Percentiles rank a stretch among this genome's conserved stretches.
phyloP scores from a whole-genome alignment of 2,329 filamentous ascomycete species.

The Ophiostoma sp. region DNA sequence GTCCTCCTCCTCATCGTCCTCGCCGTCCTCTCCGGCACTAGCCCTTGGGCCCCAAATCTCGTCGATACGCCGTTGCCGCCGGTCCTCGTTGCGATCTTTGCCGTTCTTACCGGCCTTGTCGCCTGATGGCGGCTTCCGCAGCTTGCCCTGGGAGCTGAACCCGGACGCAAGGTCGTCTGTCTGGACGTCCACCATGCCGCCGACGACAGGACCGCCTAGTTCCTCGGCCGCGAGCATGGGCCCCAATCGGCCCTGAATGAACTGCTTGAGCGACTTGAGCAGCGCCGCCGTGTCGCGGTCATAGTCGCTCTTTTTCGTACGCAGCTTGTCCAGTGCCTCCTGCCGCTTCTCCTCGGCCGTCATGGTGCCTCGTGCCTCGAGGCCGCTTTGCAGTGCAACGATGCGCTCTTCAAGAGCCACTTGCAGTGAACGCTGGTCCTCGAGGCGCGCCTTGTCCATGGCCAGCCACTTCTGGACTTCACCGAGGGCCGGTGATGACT shows the following conservation, averaged over 20 bases:
- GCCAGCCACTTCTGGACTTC: conserved; percentile 51
- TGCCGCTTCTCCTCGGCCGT: conserved; percentile 61
- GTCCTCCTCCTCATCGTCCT: neutral
- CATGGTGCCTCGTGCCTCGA: conserved; percentile 55
- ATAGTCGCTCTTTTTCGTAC: conserved; percentile 59
- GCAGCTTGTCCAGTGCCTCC: conserved; percentile 63
- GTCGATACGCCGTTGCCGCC: conserved; percentile 61
- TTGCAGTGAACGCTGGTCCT: conserved; percentile 58
- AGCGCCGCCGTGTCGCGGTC: conserved; percentile 61
- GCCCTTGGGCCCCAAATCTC: conserved; percentile 57
- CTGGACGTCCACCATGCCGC: conserved; percentile 67
- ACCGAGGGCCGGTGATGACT: conserved; percentile 38
- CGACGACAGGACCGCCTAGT: conserved; percentile 78
- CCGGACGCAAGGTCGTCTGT: conserved; percentile 59
- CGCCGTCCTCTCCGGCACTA: neutral
- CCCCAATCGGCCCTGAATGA: conserved; percentile 70
- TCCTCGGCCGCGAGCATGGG: conserved; percentile 80
- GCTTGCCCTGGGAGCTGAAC: conserved; percentile 61
- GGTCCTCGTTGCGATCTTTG: conserved; percentile 39
- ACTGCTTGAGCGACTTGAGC: conserved; percentile 64
- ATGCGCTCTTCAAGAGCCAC: conserved; percentile 59
- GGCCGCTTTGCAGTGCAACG: conserved; percentile 56
- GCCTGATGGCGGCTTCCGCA: conserved; percentile 44
- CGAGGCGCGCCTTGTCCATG: conserved; percentile 50
- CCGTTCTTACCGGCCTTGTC: conserved; percentile 53